Evolutionary conservation across 768 basidiomycete species (phyloP).

Genomic region (Lentinula detonsa): DNA sequence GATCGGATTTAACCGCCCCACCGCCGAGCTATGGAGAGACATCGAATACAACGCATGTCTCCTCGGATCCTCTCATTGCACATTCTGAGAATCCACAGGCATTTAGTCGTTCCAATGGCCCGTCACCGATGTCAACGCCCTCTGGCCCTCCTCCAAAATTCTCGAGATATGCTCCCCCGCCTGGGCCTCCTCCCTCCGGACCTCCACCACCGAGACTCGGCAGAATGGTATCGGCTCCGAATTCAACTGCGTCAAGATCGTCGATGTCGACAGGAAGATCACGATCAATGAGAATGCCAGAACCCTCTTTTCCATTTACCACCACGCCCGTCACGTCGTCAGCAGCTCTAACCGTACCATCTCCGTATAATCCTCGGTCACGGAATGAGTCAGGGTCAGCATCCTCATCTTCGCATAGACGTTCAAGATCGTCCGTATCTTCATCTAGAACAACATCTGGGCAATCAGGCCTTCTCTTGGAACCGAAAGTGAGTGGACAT

Average conservation of each 20-base stretch:
- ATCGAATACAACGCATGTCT: background rate
- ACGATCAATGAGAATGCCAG: background rate
- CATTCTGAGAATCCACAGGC: background rate
- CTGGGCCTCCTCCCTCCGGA: conserved; percentile 1
- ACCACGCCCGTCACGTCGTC: conserved; percentile 15
- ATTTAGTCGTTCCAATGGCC: background rate
- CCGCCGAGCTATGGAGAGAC: background rate
- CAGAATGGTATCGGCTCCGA: background rate
- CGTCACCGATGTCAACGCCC: background rate
- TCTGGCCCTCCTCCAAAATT: background rate
- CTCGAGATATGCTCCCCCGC: background rate
- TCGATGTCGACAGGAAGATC: background rate
- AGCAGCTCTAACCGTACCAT: background rate
- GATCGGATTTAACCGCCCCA: background rate
- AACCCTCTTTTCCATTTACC: background rate
- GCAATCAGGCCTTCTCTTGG: background rate
- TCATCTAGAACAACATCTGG: background rate
- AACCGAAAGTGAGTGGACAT: background rate
- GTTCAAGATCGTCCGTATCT: background rate
- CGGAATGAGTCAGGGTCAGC: background rate
- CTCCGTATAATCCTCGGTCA: background rate
- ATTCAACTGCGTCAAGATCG: background rate
- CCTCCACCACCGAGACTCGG: background rate
- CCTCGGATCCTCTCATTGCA: background rate
- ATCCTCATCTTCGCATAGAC: background rate